Conservation (phyloP, 805 yeast genomes). For the Pichia cephalocereana region DNA sequence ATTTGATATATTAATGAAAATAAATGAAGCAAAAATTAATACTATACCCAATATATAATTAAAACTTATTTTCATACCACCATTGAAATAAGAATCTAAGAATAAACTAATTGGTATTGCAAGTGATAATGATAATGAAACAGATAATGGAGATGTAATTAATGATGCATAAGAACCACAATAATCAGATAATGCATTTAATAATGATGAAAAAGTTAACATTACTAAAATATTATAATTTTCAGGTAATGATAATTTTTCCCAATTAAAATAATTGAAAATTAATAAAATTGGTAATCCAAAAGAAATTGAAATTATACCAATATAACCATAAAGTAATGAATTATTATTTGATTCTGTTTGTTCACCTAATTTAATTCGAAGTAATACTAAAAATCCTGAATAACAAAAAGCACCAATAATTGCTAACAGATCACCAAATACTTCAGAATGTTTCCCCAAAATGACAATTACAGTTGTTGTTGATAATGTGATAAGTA, state of each 20-base stretch:
- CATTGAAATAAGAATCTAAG: conserved; percentile 33
- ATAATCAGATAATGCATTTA: conserved; percentile 41
- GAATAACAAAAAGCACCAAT: conserved; percentile 40
- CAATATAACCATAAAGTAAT: conserved; percentile 38
- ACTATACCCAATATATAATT: conserved; percentile 38
- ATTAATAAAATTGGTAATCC: conserved; percentile 32
- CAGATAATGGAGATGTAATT: conserved; percentile 44
- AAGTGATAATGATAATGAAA: conserved; percentile 42
- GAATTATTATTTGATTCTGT: conserved; percentile 38
- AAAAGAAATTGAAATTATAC: conserved; percentile 31
- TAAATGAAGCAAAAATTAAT: conserved; percentile 36
- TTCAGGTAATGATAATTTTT: conserved; percentile 34
- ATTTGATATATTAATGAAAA: conserved; percentile 36
- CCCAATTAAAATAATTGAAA: conserved; percentile 31
- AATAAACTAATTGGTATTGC: conserved; percentile 45
- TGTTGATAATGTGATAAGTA: conserved; percentile 29
- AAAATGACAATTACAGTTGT: background rate
- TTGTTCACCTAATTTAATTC: conserved; percentile 35
- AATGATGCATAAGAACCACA: conserved; percentile 42
- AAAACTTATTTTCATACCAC: conserved; percentile 23
- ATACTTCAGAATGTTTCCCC: conserved; percentile 16
- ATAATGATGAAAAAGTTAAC: conserved; percentile 33
- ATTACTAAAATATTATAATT: conserved; percentile 26
- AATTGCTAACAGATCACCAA: conserved; percentile 40
- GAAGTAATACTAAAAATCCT: conserved; percentile 34